Evolutionary conservation across 148 eudicot species (phyloP).

Genomic region (Mesembryanthemum crystallinum): DNA sequence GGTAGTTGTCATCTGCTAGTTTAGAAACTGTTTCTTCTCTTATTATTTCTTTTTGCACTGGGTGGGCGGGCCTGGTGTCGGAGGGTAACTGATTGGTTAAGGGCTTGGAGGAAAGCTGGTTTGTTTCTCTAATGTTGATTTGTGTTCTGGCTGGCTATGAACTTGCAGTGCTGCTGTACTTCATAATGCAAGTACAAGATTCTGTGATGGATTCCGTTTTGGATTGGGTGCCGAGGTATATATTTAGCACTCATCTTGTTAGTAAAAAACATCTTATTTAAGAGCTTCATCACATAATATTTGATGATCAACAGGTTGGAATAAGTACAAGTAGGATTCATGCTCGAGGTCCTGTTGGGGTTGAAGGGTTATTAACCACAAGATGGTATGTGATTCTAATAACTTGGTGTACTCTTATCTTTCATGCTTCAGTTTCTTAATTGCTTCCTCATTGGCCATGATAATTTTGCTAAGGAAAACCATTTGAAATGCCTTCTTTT

Average conservation of each 20-base stretch:
- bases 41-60: background rate
- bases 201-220: constrained; percentile 92
- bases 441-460: background rate
- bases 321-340: constrained; percentile 97
- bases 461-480: too few species aligned
- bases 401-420: background rate
- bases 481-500: background rate
- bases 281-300: background rate
- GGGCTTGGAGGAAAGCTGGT: background rate
- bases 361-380: constrained; percentile 91
- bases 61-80: background rate
- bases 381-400: constrained; percentile 56
- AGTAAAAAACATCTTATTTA: background rate
- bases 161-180: constrained; percentile 93
- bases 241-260: background rate
- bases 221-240: constrained; percentile 96
- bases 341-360: constrained; percentile 98
- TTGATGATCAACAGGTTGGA: constrained; percentile 67
- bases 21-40: background rate
- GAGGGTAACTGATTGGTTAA: background rate
- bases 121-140: background rate
- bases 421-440: background rate
- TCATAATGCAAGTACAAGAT: constrained; percentile 95
- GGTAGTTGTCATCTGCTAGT: background rate
- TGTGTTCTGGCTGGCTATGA: constrained; percentile 5